A percentile compares a stretch with the other conserved stretches of the same genome.
Evolutionary conservation across 2,329 filamentous ascomycete genomes (phyloP).

Genomic region (Pseudonectria foliicola): DNA sequence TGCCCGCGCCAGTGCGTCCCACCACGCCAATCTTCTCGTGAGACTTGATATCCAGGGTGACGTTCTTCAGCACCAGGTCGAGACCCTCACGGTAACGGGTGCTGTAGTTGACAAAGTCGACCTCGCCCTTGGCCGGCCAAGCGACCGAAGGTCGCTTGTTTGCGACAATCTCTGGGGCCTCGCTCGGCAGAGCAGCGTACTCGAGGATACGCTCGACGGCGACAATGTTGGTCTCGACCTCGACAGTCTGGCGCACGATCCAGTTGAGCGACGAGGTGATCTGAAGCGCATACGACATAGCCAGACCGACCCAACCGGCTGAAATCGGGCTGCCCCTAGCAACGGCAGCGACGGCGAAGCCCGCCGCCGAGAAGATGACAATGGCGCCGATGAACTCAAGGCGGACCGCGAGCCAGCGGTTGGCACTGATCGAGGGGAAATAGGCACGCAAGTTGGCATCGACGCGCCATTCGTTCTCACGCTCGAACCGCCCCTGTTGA

Average conservation of each 20-base stretch:
- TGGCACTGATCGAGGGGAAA: constrained; percentile 91
- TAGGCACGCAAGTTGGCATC: constrained; percentile 92
- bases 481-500: constrained; percentile 77
- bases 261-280: constrained; percentile 97
- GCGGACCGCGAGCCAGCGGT: constrained; percentile 89
- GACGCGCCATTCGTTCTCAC: constrained; percentile 96
- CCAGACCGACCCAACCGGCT: constrained; percentile 76
- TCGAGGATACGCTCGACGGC: constrained; percentile 96
- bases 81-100: constrained; percentile 85
- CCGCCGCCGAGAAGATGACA: constrained; percentile 82
- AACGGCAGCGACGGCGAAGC: constrained; percentile 76
- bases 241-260: constrained; percentile 97
- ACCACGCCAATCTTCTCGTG: constrained; percentile 98
- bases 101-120: constrained; percentile 90
- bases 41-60: constrained; percentile 86
- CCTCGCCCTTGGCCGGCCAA: constrained; percentile 84
- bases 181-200: constrained; percentile 83
- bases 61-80: constrained; percentile 86
- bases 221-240: constrained; percentile 99
- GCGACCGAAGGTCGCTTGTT: constrained; percentile 78
- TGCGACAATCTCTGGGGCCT: constrained; percentile 89
- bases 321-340: constrained; percentile 56
- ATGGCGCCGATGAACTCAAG: constrained; percentile 92
- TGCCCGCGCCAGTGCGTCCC: constrained; percentile 90
- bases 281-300: constrained; percentile 95